Base-by-base conservation (phyloP, 345 rosid species). In the Citrus trifoliata region DNA sequence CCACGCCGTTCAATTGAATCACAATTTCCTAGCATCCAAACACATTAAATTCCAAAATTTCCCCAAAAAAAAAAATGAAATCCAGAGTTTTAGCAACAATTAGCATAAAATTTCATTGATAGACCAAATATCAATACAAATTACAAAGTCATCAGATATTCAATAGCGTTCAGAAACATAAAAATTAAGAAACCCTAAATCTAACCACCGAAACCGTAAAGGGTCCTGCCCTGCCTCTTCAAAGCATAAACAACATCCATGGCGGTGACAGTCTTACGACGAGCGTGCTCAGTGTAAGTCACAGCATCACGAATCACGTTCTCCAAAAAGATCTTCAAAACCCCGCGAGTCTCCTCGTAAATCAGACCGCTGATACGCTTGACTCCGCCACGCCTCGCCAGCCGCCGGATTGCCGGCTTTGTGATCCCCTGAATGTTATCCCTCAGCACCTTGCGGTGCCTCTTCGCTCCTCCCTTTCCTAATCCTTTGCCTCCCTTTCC, bases 391-490 rank as follows among this genome's bases (percentile, higher is more conserved):
- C 85, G 83, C 38, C 85, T 73, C 12, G 85, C 87, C 12, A 84
- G 76, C 7, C 85, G 84, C 3, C 85, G 27, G 70, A 81, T 84
- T 1, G 79, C 79, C 5, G 79, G 79, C 73, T 76, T 76, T 6
- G 79, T 76, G 64, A 76, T 76, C 10, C 87, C 84, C 82, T 81
- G 87, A 24, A 84, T 84, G 67, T 84, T 84, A 67, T 84, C 87
- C 7, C 87, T 67, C 13, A 84, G 73, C 2, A 84, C 87, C 76
- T 84, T 84, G 3, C 82, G 68, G 21, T 81, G 87, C 65, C 83
- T 73, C 78, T 84, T 84, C 5, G 87, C 87, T 12, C 87, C 87
- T 64, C 87, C 87, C 79, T 84, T 84, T 38, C 87, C 87, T 59
- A 84, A 64, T 9, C 84, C 84, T 76, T 82, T 78, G 14, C 84